Conservation (phyloP, 306 rosid genomes). For the Corylus avellana region DNA sequence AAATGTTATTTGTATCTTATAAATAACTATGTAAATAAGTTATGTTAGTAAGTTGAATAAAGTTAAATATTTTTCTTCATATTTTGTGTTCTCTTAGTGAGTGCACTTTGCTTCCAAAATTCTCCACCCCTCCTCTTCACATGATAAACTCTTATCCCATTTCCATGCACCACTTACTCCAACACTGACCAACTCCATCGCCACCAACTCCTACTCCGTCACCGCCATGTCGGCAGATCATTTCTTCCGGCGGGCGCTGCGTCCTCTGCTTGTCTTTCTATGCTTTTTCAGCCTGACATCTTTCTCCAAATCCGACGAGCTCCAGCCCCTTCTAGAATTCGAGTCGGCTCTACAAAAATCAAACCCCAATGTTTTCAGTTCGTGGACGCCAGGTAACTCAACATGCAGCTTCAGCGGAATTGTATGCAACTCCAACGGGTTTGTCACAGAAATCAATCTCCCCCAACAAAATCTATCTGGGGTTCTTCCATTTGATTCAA, state of each 20-base stretch:
- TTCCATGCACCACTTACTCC: background rate
- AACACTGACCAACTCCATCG: background rate
- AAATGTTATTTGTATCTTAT: no score
- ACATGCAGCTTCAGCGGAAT: slow-evolving; percentile 62
- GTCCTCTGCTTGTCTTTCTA: slow-evolving; percentile 27
- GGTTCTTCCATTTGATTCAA: no score
- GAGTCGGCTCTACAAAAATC: slow-evolving; percentile 52
- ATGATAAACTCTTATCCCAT: background rate
- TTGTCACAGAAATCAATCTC: slow-evolving; percentile 68
- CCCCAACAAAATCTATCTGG: background rate
- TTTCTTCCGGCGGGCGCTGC: slow-evolving; percentile 10
- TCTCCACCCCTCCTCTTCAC: background rate
- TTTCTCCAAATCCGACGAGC: slow-evolving; percentile 41
- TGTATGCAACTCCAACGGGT: slow-evolving; percentile 48
- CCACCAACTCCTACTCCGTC: background rate
- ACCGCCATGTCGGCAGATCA: slow-evolving; percentile 41
- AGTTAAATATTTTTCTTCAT: no score
- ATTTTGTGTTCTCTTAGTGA: no score
- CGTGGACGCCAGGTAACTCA: slow-evolving; percentile 47
- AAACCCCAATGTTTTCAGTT: slow-evolving; percentile 35
- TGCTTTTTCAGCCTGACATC: slow-evolving; percentile 36
- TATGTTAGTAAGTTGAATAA: no score
- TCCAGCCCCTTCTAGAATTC: slow-evolving; percentile 43
- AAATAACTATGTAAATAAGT: no score
- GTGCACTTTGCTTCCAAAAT: no score